Evolutionary conservation across 805 yeast genomes (phyloP), one percentile per base, ranked within the genome.

Genomic region (Myxozyma udenii): DNA sequence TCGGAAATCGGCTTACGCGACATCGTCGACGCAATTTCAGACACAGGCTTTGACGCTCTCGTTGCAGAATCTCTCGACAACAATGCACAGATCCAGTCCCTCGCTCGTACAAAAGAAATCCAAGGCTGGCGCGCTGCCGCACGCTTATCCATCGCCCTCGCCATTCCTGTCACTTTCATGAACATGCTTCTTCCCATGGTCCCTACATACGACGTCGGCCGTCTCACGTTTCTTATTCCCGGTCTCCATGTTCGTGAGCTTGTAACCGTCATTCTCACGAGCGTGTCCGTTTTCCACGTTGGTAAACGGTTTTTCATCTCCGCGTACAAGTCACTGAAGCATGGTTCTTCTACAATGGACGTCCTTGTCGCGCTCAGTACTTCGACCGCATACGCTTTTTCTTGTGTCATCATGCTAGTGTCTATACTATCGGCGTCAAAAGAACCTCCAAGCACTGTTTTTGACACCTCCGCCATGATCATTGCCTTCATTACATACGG

Each of bases 271-370:
- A 63, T 73, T 0, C 64, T 86, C 2, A 76, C 85, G 0, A 63
- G 81, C 0, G 81, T 80, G 57, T 71, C 87, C 43, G 86, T 85
- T 64, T 78, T 83, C 58, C 67, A 72, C 57, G 70, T 88, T n/a
- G 97, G 95, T 0, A 61, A 71, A 4, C 73, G 76, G 32, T 93
- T 89, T 64, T 81, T 81, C 68, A 70, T 68, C 43, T 83, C 87
- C 50, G 79, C 93, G 5, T 75, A 69, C 64, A 77, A 76, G 32
- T 83, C 95, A 4, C 52, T 89, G 21, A 73, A 73, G 47, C 89
- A 86, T 62, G 77, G 82, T 4, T 71, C 79, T n/a, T 81, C 87
- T 22, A 88, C 91, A 5, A 95, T 93, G 98, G 98, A 93, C 68
- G 85, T 91, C 1, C 74, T 93, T 53, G 89, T 93, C 33, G 82